phyloP scores from a whole-genome alignment of 306 rosid genomes.

The Castanea mollissima region DNA sequence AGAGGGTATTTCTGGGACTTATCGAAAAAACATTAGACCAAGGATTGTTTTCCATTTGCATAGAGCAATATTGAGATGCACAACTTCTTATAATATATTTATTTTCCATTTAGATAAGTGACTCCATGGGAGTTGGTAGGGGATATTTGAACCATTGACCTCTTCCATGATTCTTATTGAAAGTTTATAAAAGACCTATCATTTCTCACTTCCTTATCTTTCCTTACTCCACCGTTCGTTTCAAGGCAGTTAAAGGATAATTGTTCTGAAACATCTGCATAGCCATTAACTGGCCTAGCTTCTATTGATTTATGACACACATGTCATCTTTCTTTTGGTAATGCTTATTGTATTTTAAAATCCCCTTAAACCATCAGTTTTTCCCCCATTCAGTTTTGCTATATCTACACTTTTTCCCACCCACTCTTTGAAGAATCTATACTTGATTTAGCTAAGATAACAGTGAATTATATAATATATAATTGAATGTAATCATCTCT shows the following conservation, averaged over 20 bases:
- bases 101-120: not conserved
- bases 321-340: not conserved
- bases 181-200: not conserved
- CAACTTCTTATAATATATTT: too few relatives aligned
- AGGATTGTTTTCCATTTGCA: too few relatives aligned
- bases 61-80: too few relatives aligned
- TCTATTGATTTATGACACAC: not conserved
- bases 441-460: not conserved
- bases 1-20: too few relatives aligned
- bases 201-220: not conserved
- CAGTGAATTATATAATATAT: not conserved
- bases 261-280: too few relatives aligned
- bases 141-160: not conserved
- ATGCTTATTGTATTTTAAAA: not conserved
- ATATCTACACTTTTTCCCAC: not conserved
- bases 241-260: not conserved
- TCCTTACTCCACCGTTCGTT: not conserved
- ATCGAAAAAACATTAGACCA: too few relatives aligned
- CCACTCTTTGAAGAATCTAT: not conserved
- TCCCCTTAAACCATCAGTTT: not conserved
- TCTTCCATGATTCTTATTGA: not conserved
- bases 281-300: not conserved
- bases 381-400: not conserved
- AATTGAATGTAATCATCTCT: not conserved
- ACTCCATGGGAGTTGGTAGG: not conserved